A percentile compares a stretch with the other conserved stretches of the same genome.
phyloP scores from a whole-genome alignment of 2,329 filamentous ascomycete species.

The Aspergillus texensis region DNA sequence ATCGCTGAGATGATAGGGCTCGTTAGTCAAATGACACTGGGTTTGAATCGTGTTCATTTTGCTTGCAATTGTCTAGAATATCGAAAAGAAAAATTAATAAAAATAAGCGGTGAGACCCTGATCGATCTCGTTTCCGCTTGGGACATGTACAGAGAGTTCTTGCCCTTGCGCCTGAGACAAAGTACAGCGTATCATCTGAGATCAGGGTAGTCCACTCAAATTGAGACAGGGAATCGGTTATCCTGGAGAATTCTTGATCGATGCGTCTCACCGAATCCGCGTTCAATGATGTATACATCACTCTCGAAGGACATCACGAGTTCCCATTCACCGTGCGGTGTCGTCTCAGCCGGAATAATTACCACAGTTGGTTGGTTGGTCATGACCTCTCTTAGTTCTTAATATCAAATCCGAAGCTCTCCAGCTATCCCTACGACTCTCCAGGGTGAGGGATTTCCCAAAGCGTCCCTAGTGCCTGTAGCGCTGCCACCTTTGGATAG shows the following conservation, averaged over 20 bases:
- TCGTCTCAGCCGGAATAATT: background rate
- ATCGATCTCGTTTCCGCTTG: background rate
- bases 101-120: conserved; percentile 16
- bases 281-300: background rate
- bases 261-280: background rate
- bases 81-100: background rate
- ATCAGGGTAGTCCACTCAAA: background rate
- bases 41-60: conserved; percentile 7
- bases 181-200: conserved; percentile 2
- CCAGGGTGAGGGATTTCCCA: background rate
- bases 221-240: background rate
- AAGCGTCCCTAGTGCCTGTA: background rate
- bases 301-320: conserved; percentile 3
- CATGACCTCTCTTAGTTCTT: background rate
- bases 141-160: conserved; percentile 1
- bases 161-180: conserved; percentile 13
- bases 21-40: conserved; percentile 18
- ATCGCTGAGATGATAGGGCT: conserved; percentile 22
- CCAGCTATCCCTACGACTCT: background rate
- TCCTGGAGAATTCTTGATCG: background rate
- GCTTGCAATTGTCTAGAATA: conserved; percentile 4
- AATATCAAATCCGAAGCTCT: background rate
- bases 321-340: conserved; percentile 2
- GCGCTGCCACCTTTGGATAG: background rate
- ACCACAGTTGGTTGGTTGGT: background rate